phyloP scores from a whole-genome alignment of 331 rosid species.

The Malus hybrid region DNA sequence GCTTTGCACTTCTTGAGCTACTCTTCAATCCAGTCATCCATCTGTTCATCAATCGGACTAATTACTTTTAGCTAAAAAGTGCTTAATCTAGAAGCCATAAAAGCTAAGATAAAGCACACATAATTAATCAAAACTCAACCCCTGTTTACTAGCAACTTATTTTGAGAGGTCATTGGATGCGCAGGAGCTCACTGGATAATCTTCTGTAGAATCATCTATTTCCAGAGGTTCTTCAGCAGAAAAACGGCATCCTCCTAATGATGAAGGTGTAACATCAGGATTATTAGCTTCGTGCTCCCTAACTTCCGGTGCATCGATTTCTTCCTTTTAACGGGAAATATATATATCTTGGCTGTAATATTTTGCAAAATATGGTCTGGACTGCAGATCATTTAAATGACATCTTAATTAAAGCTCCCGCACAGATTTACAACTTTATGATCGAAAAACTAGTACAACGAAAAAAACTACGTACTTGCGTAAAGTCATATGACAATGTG shows the following conservation, averaged over 20 bases:
- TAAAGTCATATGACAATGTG: neutral
- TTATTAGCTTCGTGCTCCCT: neutral
- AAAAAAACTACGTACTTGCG: neutral
- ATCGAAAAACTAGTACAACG: neutral
- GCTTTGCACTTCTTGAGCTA: no score
- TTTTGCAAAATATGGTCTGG: constrained; percentile 98
- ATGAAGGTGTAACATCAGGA: constrained; percentile 39
- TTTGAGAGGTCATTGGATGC: constrained; percentile 35
- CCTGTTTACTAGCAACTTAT: constrained; percentile 32
- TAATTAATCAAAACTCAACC: neutral
- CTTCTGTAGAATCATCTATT: constrained; percentile 49
- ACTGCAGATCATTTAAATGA: constrained; percentile 39
- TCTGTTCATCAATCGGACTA: no score
- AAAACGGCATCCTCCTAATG: constrained; percentile 63
- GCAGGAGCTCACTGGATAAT: constrained; percentile 47
- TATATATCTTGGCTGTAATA: constrained; percentile 62
- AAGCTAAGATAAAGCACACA: neutral
- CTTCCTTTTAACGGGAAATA: constrained; percentile 58
- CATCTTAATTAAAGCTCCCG: constrained; percentile 7
- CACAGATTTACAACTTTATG: neutral
- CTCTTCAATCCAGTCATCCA: no score
- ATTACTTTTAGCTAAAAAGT: no score
- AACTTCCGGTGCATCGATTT: constrained; percentile 20
- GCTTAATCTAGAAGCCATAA: neutral
- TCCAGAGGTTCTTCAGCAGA: constrained; percentile 40